Evolutionary conservation across 805 yeast genomes (phyloP).

Genomic region (Sugiyamaella floridensis): DNA sequence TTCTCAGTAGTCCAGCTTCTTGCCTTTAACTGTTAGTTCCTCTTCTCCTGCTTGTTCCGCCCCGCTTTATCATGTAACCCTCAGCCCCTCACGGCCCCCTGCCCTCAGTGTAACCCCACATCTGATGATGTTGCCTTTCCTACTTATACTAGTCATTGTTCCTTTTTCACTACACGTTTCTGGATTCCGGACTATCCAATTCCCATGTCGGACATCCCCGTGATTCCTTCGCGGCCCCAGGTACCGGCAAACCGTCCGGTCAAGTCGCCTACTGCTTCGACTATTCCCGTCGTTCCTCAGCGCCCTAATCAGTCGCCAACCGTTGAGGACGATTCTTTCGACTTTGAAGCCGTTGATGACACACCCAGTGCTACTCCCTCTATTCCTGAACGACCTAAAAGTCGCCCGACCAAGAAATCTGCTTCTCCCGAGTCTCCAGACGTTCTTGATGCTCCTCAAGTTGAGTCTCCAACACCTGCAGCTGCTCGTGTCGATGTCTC

Average conservation of each 20-base stretch:
- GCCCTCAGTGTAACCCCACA: not conserved
- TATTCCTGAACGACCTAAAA: conserved; percentile 1
- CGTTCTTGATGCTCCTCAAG: not conserved
- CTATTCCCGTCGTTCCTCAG: not conserved
- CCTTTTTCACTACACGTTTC: no score
- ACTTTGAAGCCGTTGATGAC: not conserved
- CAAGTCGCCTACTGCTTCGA: not conserved
- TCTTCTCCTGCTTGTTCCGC: not conserved
- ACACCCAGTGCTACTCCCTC: not conserved
- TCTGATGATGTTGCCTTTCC: no score
- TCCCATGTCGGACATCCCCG: not conserved
- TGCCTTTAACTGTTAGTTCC: no score
- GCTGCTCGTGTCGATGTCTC: no score
- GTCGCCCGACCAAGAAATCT: not conserved
- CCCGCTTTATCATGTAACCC: not conserved
- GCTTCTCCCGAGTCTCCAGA: not conserved
- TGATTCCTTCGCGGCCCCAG: not conserved
- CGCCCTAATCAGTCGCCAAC: not conserved
- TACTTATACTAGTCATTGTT: no score
- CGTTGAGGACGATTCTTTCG: not conserved
- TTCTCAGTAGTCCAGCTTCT: no score
- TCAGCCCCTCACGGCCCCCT: not conserved
- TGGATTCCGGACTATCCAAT: no score
- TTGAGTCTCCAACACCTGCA: not conserved
- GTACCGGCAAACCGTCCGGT: not conserved